phyloP scores from a whole-genome alignment of 169 alveolate species.

The Perkinsus olseni region DNA sequence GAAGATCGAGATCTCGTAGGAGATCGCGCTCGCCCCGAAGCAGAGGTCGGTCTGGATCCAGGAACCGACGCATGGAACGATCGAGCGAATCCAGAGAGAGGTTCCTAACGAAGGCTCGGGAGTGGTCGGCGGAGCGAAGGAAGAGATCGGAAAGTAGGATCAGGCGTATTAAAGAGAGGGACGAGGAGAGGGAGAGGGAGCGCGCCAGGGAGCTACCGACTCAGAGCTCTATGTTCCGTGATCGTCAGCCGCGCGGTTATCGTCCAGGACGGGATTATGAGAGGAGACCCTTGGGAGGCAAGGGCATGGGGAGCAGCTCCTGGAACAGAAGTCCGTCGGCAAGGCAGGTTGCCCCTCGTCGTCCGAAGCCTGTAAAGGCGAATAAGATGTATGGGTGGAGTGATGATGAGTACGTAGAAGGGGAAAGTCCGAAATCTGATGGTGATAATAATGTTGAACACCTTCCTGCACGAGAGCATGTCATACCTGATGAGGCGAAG shows the following conservation, averaged over 20 bases:
- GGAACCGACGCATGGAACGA: background rate
- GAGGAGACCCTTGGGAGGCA: background rate
- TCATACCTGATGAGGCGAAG: background rate
- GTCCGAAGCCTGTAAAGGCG: background rate
- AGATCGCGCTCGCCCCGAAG: background rate
- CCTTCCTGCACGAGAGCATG: background rate
- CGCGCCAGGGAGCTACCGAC: background rate
- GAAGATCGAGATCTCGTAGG: background rate
- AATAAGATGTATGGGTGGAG: background rate
- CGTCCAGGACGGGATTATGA: background rate
- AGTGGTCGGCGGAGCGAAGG: slow-evolving; percentile 1
- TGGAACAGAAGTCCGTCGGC: background rate
- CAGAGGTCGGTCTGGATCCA: background rate
- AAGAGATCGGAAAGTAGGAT: background rate
- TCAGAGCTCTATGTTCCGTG: background rate
- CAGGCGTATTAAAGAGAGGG: background rate
- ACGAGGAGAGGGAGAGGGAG: background rate
- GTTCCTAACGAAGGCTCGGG: background rate
- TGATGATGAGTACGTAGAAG: background rate
- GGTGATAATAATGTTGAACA: background rate
- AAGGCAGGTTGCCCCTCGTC: background rate
- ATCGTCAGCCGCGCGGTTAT: background rate
- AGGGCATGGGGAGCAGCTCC: background rate
- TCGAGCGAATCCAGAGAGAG: background rate
- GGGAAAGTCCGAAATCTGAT: background rate